A percentile compares a stretch with the other conserved stretches of the same genome.
Conservation (phyloP, 345 rosid genomes). For the Cardamine chenopodiifolia region DNA sequence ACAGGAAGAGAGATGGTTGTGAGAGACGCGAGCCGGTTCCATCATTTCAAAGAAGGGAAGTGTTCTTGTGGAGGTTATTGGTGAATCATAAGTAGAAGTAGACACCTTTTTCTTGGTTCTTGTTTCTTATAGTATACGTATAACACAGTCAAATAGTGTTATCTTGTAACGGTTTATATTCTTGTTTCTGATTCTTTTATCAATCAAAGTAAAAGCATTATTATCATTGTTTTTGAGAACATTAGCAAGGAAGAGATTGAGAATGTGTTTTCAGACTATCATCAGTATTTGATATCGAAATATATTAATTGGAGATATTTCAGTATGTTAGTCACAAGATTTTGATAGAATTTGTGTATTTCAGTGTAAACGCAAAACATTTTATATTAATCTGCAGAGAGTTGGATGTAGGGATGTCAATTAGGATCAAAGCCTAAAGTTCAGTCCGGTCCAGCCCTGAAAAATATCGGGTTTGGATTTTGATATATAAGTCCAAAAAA, state of each 20-base stretch:
- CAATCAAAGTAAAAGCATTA: constrained; percentile 20
- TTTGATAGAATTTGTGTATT: not conserved
- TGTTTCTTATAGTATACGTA: not conserved
- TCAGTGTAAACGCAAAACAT: not conserved
- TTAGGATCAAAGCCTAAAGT: too few species aligned
- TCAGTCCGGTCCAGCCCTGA: too few species aligned
- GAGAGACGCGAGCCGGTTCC: constrained; percentile 82
- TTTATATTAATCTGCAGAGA: not conserved
- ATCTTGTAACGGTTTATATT: constrained; percentile 19
- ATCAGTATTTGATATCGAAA: not conserved
- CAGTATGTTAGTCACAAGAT: not conserved
- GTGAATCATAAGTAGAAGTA: constrained; percentile 47
- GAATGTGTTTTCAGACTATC: not conserved
- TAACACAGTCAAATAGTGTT: not conserved
- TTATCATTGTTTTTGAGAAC: not conserved
- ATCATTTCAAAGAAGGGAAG: constrained; percentile 69
- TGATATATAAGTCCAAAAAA: too few species aligned
- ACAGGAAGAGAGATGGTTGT: constrained; percentile 65
- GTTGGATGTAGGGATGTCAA: not conserved
- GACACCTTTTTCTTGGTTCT: not conserved
- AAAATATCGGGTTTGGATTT: too few species aligned
- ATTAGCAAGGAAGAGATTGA: not conserved
- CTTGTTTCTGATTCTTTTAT: constrained; percentile 9
- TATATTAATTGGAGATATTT: not conserved
- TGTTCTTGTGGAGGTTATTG: constrained; percentile 95